Base-by-base conservation (phyloP, 2,329 filamentous ascomycete genomes). In the Fusarium redolens region DNA sequence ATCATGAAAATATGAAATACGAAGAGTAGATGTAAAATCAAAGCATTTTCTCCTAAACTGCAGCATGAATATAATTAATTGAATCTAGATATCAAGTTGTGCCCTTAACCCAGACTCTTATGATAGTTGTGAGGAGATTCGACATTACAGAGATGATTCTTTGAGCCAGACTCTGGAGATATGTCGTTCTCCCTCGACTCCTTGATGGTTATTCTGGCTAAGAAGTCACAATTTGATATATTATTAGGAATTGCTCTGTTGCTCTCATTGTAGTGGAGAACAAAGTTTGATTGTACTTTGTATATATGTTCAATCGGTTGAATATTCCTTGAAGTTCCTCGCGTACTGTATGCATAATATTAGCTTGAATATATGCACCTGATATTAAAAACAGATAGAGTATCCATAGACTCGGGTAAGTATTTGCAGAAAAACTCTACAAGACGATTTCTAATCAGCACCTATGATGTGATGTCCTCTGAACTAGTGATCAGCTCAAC, bases 191-290 rank as follows among this genome's bases (percentile, higher is more conserved):
- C 3, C 7, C 13, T 17, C 9, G 18, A 38, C 1, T 7, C 7
- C 6, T 7, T 22, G 18, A 8, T 0, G 18, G 3, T 7, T 50
- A 22, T 5, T 18, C 5, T 14, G 15, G n/a, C 1, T 2, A 17
- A n/a, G 7, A 5, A 48, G 10, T 12, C 14, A 0, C 0, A 18
- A 7, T 7, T 13, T 7, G 0, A 4, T 31, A 13, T 3, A 50
- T 13, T 22, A 4, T 17, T 12, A 11, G 1, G 7, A 0, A 22
- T 7, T 22, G 0, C 7, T 18, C 18, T 7, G 10, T 18, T 11
- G 5, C 1, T 25, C 15, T 0, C 8, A 18, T 51, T 51, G 15
- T 11, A 7, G 8, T 33, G 12, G 8, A 35, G 15, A 35, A 35
- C 2, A 0, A 11, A 4, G n/a, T 7, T 35, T 15, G 5, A 35